A percentile compares a stretch with the other conserved stretches of the same genome.
phyloP scores from a whole-genome alignment of 768 basidiomycete species.

The Boletus tomentosulus region DNA sequence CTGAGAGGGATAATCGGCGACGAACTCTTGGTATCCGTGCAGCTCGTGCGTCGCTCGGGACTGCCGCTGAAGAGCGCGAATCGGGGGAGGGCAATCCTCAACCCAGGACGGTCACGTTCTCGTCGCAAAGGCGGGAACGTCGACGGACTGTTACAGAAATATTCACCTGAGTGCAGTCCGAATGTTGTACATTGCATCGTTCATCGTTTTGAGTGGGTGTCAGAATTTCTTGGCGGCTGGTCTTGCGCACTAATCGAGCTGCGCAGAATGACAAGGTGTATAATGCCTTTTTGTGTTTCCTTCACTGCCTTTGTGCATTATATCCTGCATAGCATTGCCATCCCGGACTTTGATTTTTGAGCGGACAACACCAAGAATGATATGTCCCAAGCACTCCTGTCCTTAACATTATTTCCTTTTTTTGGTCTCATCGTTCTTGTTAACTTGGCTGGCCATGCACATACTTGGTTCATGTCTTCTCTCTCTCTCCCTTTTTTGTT shows the following conservation, averaged over 20 bases:
- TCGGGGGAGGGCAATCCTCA: constrained; percentile 31
- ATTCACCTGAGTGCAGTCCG: constrained; percentile 27
- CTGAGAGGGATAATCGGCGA: constrained; percentile 43
- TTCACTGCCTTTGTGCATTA: constrained; percentile 18
- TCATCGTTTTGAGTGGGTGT: constrained; percentile 17
- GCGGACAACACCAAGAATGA: constrained; percentile 10
- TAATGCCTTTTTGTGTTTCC: constrained; percentile 9
- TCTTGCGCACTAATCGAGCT: background rate
- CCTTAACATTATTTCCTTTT: constrained; percentile 30
- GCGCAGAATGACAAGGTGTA: constrained; percentile 20
- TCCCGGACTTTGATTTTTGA: constrained; percentile 15
- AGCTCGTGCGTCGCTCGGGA: constrained; percentile 46
- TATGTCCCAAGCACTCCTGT: constrained; percentile 20
- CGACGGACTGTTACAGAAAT: constrained; percentile 51
- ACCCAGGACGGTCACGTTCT: constrained; percentile 34
- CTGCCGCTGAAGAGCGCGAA: constrained; percentile 27
- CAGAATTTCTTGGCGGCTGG: background rate
- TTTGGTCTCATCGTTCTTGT: constrained; percentile 17
- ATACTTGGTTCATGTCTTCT: constrained; percentile 16
- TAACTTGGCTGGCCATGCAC: constrained; percentile 28
- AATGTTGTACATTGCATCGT: constrained; percentile 10
- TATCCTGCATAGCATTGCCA: constrained; percentile 22
- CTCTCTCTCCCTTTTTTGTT: background rate
- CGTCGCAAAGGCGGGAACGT: constrained; percentile 37
- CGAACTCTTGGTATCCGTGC: constrained; percentile 37